Conservation (phyloP, 257 asterid species). For the Verbena officinalis region DNA sequence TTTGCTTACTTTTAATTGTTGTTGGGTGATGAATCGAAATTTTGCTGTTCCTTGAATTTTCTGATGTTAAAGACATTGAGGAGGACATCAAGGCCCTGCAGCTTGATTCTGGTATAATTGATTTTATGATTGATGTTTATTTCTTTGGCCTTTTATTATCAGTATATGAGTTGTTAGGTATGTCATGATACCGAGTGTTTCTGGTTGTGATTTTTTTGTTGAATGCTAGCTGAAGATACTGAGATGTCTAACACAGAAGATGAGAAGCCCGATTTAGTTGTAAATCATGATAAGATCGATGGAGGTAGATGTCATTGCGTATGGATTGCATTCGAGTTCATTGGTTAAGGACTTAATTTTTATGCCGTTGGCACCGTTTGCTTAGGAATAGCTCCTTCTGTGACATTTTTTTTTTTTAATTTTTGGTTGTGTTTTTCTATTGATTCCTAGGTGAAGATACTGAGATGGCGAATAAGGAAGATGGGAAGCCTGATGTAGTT, state of each 20-base stretch:
- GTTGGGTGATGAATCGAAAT: background rate
- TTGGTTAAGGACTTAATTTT: background rate
- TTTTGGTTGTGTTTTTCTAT: slow-evolving; percentile 11
- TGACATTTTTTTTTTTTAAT: background rate
- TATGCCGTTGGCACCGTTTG: background rate
- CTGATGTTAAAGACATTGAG: slow-evolving; percentile 57
- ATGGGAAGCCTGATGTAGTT: slow-evolving; percentile 31
- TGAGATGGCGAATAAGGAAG: slow-evolving; percentile 31
- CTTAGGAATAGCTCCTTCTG: background rate
- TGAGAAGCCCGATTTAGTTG: slow-evolving; percentile 34
- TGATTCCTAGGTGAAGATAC: slow-evolving; percentile 35
- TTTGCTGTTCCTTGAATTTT: background rate
- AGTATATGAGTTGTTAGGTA: background rate
- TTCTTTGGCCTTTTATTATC: background rate
- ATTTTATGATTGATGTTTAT: background rate
- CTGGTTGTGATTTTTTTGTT: slow-evolving; percentile 26
- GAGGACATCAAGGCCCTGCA: slow-evolving; percentile 91
- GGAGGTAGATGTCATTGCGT: slow-evolving; percentile 30
- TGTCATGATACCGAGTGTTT: background rate
- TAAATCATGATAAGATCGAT: slow-evolving; percentile 29
- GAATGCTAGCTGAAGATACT: slow-evolving; percentile 38
- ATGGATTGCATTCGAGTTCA: slow-evolving; percentile 1
- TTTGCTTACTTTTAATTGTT: background rate
- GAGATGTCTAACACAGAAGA: slow-evolving; percentile 36
- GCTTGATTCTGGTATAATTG: slow-evolving; percentile 79